Base-by-base conservation (phyloP, 306 rosid species). In the Pyrus bretschneideri region DNA sequence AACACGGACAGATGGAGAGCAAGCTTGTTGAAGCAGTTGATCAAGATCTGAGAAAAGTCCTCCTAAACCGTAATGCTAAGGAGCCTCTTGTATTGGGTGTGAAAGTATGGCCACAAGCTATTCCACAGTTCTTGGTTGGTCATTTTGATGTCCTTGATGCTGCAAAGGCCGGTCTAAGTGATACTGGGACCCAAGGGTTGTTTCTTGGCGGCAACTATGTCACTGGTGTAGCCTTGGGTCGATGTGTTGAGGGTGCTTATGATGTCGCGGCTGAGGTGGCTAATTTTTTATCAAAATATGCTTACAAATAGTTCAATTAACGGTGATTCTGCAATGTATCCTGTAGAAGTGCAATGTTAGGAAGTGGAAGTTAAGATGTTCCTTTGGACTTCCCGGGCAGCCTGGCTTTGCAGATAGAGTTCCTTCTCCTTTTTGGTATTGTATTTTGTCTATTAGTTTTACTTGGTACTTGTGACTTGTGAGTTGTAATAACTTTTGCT, bases 191-290 rank as follows among this genome's bases (percentile, higher is more conserved):
- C 72, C 89, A 86, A 17, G 99, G 99, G 67, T 60, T 95, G 62
- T 92, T 88, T 86, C 89, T 95, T 17, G 97, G 97, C 44, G 99
- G 99, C 73, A 95, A 92, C 90, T 92, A 92, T 55, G 97, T 88
- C 25, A 77, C 92, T 10, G 97, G 97, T 68, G 97, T 92, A 74
- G 99, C 99, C 81, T 86, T 92, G 93, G 97, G 99, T 75, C 89
- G 97, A 75, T 95, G 99, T 70, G 97, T 95, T 27, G 99, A 95
- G 86, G 89, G 97, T 59, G 97, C 97, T 54, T 92, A 90, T 71
- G 97, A 92, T 69, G 80, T 86, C 64, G 97, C 97, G 11, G 84
- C 97, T 12, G 93, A 91, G 76, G 91, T 91, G 55, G 85, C 89
- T 70, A 83, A 81, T 78, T 92, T 85, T 80, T 84, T 94, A 35